Conservation (phyloP, 495 filamentous ascomycete genomes). For the Friedmanniomyces endolithicus region DNA sequence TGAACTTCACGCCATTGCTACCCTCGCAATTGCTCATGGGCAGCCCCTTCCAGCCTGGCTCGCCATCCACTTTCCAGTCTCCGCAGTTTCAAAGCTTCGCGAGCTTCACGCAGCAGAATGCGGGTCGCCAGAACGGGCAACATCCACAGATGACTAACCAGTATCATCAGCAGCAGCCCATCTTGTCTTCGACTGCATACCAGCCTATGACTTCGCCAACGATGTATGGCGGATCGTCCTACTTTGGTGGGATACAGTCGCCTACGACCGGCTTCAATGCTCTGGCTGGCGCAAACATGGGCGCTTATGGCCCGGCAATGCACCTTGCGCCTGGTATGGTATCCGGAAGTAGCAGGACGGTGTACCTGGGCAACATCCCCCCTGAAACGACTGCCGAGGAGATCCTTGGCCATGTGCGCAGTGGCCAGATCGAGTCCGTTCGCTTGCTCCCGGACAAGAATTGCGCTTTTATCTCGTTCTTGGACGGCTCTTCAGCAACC, state of each 20-base stretch:
- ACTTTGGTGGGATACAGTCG: slow-evolving; percentile 70
- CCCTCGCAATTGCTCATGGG: slow-evolving; percentile 90
- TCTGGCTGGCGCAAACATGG: slow-evolving; percentile 41
- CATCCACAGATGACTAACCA: slow-evolving; percentile 45
- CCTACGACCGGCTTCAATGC: slow-evolving; percentile 62
- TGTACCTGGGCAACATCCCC: slow-evolving; percentile 95
- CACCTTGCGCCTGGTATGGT: slow-evolving; percentile 63
- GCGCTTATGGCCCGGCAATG: slow-evolving; percentile 56
- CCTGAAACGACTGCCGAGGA: slow-evolving; percentile 97
- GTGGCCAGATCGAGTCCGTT: slow-evolving; percentile 96
- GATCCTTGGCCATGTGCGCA: slow-evolving; percentile 91
- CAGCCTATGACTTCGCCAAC: slow-evolving; percentile 67
- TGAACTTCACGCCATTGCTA: slow-evolving; percentile 94
- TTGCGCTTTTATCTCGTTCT: slow-evolving; percentile 97
- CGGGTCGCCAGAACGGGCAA: slow-evolving; percentile 39
- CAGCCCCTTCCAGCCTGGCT: slow-evolving; percentile 92
- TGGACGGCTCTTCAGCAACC: slow-evolving; percentile 90
- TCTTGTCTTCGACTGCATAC: slow-evolving; percentile 51
- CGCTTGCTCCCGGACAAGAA: slow-evolving; percentile 96
- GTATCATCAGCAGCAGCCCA: slow-evolving; percentile 50
- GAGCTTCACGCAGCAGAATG: slow-evolving; percentile 57
- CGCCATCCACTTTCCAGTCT: slow-evolving; percentile 74
- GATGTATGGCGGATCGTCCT: slow-evolving; percentile 55
- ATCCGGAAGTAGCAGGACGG: slow-evolving; percentile 85
- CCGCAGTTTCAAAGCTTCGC: slow-evolving; percentile 81